Base-by-base conservation (phyloP, 2,329 filamentous ascomycete species). In the Fusarium sp. region DNA sequence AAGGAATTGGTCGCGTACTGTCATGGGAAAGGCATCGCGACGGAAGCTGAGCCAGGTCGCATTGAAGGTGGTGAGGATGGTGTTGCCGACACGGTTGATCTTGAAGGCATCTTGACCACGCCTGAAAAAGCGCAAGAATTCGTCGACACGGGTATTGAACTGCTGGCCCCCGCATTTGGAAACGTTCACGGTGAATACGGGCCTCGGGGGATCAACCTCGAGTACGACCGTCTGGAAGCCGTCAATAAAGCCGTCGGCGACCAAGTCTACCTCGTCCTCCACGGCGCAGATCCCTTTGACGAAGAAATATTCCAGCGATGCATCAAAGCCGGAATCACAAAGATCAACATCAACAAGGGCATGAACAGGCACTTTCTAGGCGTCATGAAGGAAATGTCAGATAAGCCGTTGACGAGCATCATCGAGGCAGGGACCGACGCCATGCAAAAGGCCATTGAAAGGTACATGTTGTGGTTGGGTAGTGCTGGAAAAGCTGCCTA, bases 181-280 rank as follows among this genome's bases (percentile, higher is more conserved):
- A 95, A 95, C 76, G 91, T 95, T 50, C 93, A 95, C 82, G 93
- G 93, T 8, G 89, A 92, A 76, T 95, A 95, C 82, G 92, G 92
- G 0, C 88, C 90, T 0, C 83, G 89, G 18, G 92, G 92, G 0
- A 75, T 74, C 20, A 60, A 64, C 25, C 77, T 79, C 5, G 77
- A 79, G 39, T 78, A 75, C 41, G 74, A 78, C 25, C 73, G 78
- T 2, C 70, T 78, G 14, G 64, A 71, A 18, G 41, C 62, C 68
- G 82, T 88, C 75, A 83, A 85, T 74, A 76, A 77, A 58, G 81
- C 81, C 8, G 86, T 87, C 6, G 85, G 85, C 61, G 85, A 86
- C 72, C 78, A 82, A 20, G 86, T 88, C 50, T 80, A 84, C 56
- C 79, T 88, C 5, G 86, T 87, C 7, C 81, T 88, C 62, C 86